Evolutionary conservation across 208 protist genomes (phyloP), one percentile per base, ranked within the genome.

Genomic region (Trypanosoma congolense): DNA sequence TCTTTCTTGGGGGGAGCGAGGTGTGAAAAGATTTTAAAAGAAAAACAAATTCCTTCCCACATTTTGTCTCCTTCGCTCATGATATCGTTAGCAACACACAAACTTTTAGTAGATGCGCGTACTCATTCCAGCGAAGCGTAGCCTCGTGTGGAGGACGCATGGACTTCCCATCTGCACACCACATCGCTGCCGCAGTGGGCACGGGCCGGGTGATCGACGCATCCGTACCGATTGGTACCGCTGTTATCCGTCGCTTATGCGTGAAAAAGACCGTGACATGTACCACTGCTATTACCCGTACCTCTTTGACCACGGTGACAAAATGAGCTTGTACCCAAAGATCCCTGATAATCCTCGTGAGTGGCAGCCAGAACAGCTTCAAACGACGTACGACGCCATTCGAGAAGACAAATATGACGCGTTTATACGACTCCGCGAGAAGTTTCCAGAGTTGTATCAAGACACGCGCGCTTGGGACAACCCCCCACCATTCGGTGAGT

Each of bases 201-300:
- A 70, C 6, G 90, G 90, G 14, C 83, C 84, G 0, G 90, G 86
- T 36, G 87, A 96, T 56, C 66, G 80, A 16, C 83, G 86, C 22
- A 75, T 91, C 19, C 78, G 84, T 22, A 92, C 82, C 12, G 82
- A 94, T 52, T 96, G 90, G 90, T 70, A 94, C 56, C 77, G 83
- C 21, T 93, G 86, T 65, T 96, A 96, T 50, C 90, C 90, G 1
- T 59, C 80, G 4, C 61, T 93, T 18, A 96, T 93, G 85, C 58
- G 83, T 61, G 90, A 96, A 60, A 91, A 83, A 52, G 85, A 93
- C 21, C 70, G 90, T 10, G 90, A 96, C 59, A 93, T 96, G 90
- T 96, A 96, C 53, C 90, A 96, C 71, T 96, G 87, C 72, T 96
- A 93, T 64, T 96, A 96, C 63, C 90, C 90, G 5, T 96, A 96